These are phyloP conservation scores for Cadophora malorum DNA, from an alignment of 2,329 filamentous ascomycete species.

Conservation along the genomic window DNA sequence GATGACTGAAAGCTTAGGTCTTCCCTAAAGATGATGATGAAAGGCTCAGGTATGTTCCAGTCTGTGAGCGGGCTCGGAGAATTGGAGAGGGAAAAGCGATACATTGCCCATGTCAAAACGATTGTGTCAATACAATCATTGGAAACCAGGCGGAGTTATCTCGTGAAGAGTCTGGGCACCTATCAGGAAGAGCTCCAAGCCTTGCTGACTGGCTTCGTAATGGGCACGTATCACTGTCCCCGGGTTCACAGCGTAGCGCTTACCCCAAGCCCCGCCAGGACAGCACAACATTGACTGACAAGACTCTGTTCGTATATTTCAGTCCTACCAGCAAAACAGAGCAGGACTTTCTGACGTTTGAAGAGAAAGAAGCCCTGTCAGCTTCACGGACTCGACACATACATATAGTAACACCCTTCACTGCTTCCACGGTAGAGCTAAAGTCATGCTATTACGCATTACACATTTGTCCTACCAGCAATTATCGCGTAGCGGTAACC, in stretches of 20 bases:
- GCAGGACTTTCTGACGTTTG: background rate
- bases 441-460: too few relatives aligned
- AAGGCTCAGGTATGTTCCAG: background rate
- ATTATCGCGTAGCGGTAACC: too few relatives aligned
- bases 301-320: background rate
- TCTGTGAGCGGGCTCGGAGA: slow-evolving; percentile 1
- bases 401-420: background rate
- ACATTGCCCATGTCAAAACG: background rate
- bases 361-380: background rate
- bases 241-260: background rate
- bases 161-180: too few relatives aligned
- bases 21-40: too few relatives aligned
- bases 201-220: too few relatives aligned
- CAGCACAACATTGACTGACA: background rate
- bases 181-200: background rate
- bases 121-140: background rate
- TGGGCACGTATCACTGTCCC: background rate
- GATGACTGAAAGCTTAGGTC: too few relatives aligned
- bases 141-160: background rate
- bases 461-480: too few relatives aligned
- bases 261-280: background rate
- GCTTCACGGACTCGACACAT: background rate
- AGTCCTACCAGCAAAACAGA: background rate
- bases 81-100: background rate
- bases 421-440: too few relatives aligned